Percentiles rank a stretch among this genome's conserved stretches.
These are phyloP conservation scores for Fusarium floridanum DNA, from an alignment of 2,329 filamentous ascomycete species.

Conservation along the genomic window DNA sequence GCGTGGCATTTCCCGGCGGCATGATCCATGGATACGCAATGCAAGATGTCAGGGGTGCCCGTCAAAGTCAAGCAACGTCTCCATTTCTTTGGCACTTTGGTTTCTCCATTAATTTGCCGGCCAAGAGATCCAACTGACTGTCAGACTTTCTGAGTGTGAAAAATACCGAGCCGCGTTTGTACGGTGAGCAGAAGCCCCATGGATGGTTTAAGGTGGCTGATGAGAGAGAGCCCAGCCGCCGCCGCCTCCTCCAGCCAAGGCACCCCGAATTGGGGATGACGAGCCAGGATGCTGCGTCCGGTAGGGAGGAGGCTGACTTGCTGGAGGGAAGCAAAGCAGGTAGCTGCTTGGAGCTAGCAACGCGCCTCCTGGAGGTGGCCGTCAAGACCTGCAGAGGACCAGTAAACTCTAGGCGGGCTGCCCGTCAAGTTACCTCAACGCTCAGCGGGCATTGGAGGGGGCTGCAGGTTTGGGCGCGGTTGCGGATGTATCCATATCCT, in stretches of 20 bases:
- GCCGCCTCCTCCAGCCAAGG: conserved; percentile 25
- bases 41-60: conserved; percentile 28
- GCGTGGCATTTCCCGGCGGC: conserved; percentile 23
- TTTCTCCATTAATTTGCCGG: conserved; percentile 18
- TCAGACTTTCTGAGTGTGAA: conserved; percentile 4
- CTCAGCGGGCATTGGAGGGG: conserved; percentile 12
- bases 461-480: conserved; percentile 4
- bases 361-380: conserved; percentile 18
- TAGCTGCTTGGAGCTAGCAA: conserved; percentile 12
- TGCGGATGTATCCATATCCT: neutral
- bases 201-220: conserved; percentile 28
- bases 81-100: conserved; percentile 36
- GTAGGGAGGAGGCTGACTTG: conserved; percentile 9
- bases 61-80: conserved; percentile 15
- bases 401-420: conserved; percentile 33
- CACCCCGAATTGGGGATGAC: conserved; percentile 29
- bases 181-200: conserved; percentile 29
- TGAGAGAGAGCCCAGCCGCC: conserved; percentile 19
- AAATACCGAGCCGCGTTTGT: conserved; percentile 20
- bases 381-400: conserved; percentile 13
- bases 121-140: conserved; percentile 12
- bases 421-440: conserved; percentile 15
- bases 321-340: neutral
- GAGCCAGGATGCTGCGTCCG: conserved; percentile 17
- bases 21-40: conserved; percentile 25